Base-by-base conservation (phyloP, 1,284 basidiomycete species). In the Polyporus tsugae region DNA sequence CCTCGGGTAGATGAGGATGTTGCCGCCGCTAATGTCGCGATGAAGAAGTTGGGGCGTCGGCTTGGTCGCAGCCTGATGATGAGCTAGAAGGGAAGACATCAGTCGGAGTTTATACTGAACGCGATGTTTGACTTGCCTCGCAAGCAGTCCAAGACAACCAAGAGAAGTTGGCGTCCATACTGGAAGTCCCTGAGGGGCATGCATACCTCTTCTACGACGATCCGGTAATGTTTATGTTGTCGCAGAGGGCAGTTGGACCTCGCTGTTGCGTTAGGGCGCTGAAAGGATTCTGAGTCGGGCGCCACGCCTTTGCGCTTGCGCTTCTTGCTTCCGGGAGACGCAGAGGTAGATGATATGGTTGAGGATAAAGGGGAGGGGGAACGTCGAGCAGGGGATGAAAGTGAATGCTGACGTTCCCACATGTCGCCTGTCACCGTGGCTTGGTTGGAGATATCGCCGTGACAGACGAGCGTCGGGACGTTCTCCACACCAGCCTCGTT, bases 11-110 rank as follows among this genome's bases (percentile, higher is more conserved):
- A 72, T 72, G 6, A 72, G 53, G 6, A 72, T 55, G 36, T 72
- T 72, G 3, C 70, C 68, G 0, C 60, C 62, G 39, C 70, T 72
- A 52, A 72, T 39, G 53, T 72, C 70, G 22, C 70, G 66, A 49
- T 72, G 70, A 0, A 72, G 55, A 7, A 65, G 22, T 1, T 57
- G 22, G n/a, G 33, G 19, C 3, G 33, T 7, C 13, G 19, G n/a
- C 6, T 19, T 68, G 17, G 55, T 63, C 58, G 53, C 53, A 0
- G 70, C 70, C 25, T 46, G 25, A 4, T 52, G 11, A 17, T 71
- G 70, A 2, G 70, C 70, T 71, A 42, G 10, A 17, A 63, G 2
- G 33, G 10, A 15, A 25, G 10, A 55, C 7, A 55, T 55, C 53
- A 55, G 53, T 2, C 6, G 4, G 6, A 17, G 6, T 55, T 7